These are phyloP conservation scores for Rhynchospora pubera DNA, from an alignment of 176 grass and related monocot genomes.

Conservation along the genomic window DNA sequence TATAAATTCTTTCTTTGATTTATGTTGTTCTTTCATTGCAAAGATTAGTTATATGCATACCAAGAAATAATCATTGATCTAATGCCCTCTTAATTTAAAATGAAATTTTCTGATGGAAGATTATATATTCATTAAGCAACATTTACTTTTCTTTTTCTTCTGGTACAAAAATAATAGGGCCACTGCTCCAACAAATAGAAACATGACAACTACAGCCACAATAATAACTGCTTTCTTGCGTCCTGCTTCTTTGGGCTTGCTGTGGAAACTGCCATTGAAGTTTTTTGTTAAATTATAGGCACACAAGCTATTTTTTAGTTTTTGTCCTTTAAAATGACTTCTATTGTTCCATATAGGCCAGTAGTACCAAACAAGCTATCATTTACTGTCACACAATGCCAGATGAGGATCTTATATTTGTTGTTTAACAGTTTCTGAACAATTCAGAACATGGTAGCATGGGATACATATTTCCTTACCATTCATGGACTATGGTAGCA, in stretches of 20 bases:
- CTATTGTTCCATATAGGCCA: background rate
- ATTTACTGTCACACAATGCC: too few species aligned
- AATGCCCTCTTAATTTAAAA: background rate
- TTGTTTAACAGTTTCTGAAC: too few species aligned
- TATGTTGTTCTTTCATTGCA: background rate
- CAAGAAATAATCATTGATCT: background rate
- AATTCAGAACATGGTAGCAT: too few species aligned
- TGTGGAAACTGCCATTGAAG: background rate
- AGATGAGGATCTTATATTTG: too few species aligned
- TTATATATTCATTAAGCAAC: background rate
- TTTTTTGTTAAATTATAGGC: background rate
- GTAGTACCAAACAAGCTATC: background rate
- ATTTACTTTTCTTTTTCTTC: background rate
- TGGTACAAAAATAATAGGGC: background rate
- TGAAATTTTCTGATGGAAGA: background rate
- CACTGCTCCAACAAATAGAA: background rate
- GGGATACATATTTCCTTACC: too few species aligned
- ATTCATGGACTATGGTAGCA: background rate
- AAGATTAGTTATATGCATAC: background rate
- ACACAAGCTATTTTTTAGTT: background rate
- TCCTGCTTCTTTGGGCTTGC: background rate
- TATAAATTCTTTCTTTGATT: background rate
- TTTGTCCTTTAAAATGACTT: background rate
- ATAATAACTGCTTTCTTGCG: slow-evolving; percentile 4
- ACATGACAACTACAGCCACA: background rate